Base-by-base conservation (phyloP, 345 rosid genomes). In the Arabidopsis arenosa region DNA sequence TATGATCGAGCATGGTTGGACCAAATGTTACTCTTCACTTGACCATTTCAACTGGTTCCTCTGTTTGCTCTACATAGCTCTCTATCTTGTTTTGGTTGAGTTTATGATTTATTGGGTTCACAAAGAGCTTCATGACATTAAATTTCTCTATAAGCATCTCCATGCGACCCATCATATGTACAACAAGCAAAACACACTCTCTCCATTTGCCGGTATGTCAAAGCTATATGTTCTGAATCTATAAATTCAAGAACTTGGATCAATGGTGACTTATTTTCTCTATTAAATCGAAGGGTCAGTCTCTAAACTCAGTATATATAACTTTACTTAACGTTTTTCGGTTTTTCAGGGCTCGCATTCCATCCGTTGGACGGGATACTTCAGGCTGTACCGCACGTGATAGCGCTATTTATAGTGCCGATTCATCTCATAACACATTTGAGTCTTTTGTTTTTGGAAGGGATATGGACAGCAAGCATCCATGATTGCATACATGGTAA, bases 61-160 rank as follows among this genome's bases (percentile, higher is more conserved):
- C 15, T 87, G 88, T 75, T 23, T 85, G 1, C 33, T 83, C 4
- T 86, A 85, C 77, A 36, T 90, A 28, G 35, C 41, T 1, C n/a
- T 86, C 30, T 95, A 90, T 75, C 92, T 95, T 63, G 80, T 81
- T 35, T 1, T 87, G n/a, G 90, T 88, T 67, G 99, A 95, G 86
- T 89, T 95, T 79, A 88, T 86, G 55, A 83, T 92, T 57, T 90
- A 95, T 68, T 95, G 96, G 96, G 85, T 89, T 94, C 97, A 95
- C 41, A 79, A 88, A 75, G 87, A 84, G 84, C 75, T 90, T 74
- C 97, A 95, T 72, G 97, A 95, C 83, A 87, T 88, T 35, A 92
- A 90, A 53, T 92, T 72, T 94, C 80, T 95, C 8, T 95, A 95
- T 84, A 92, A 89, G 65, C 80, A 89, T 71, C 84, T 95, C 63